Evolutionary conservation across 495 filamentous ascomycete genomes (phyloP), one percentile per base, ranked within the genome.

Genomic region (Penicillium psychrofluorescens): DNA sequence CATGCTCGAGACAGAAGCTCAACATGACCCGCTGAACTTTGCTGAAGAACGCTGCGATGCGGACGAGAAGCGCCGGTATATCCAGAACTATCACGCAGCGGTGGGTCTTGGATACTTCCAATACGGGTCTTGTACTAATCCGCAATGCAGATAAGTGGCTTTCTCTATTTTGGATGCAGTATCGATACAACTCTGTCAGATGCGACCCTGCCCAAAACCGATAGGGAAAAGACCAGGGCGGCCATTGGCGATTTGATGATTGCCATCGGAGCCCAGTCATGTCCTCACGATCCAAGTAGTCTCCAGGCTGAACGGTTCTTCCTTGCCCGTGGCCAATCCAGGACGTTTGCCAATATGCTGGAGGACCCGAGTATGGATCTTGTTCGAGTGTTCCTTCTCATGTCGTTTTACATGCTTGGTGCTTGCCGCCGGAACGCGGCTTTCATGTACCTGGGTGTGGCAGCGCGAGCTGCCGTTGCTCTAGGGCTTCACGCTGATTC

Each of bases 391-490:
- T 74, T 71, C 37, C 51, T 69, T 5, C 50, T 72, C 10, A 63
- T 74, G 59, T 58, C 70, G 2, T 72, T 70, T 28, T 74, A 72
- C 40, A 68, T 74, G 64, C 61, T 72, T 9, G 70, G 70, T 1
- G 64, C 66, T 8, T 72, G 68, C 40, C 68, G 67, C 29, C 63
- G 70, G 38, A 74, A 74, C 38, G 62, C 67, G 5, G 68, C 70
- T 7, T 74, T 71, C 45, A 71, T 74, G 68, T 72, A 72, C 30
- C 37, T 74, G 30, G 70, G 70, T 0, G 65, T 74, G 7, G 68
- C 70, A 8, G 57, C 64, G 10, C 61, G 66, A 36, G 64, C 68
- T 5, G 68, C 71, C 8, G 61, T 64, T 7, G 67, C 68, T 8
- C 42, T 74, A 11, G 71, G 69, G 0, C 53, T 74, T 6, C 69